Conservation (phyloP, 192 early-diverging fungal species). For the Cetraspora pellucida region DNA sequence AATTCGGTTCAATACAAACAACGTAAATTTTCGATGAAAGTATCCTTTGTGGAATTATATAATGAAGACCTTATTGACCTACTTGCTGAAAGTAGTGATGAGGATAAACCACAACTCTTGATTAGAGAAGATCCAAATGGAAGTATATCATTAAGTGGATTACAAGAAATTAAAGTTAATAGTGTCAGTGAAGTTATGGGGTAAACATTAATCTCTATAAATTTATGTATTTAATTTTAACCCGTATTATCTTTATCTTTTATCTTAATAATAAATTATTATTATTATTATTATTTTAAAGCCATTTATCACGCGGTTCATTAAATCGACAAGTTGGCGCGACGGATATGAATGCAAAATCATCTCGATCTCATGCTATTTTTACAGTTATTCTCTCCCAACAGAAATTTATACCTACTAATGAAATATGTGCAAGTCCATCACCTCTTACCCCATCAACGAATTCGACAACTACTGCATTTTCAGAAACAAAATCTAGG, state of each 20-base stretch:
- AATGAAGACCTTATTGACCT: conserved; percentile 97
- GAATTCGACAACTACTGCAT: conserved; percentile 4
- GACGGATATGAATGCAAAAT: conserved; percentile 96
- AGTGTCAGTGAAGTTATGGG: conserved; percentile 70
- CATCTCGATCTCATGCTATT: conserved; percentile 95
- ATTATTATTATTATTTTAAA: conserved; percentile 4
- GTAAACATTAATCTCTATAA: too few species aligned
- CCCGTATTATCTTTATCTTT: too few species aligned
- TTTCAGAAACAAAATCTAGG: conserved; percentile 6
- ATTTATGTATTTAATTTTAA: too few species aligned
- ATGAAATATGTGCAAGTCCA: neutral
- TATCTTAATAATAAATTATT: too few species aligned
- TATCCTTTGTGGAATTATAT: conserved; percentile 94
- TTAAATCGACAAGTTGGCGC: conserved; percentile 83
- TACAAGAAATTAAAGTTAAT: conserved; percentile 72
- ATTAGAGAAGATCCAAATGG: conserved; percentile 87
- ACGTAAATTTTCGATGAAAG: conserved; percentile 53
- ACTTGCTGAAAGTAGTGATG: conserved; percentile 59
- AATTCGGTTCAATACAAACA: conserved; percentile 37
- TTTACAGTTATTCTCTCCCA: conserved; percentile 91
- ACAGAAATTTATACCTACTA: conserved; percentile 50
- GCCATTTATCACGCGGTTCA: conserved; percentile 69
- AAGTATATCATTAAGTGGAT: conserved; percentile 83
- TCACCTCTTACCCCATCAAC: conserved; percentile 22
- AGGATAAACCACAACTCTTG: conserved; percentile 62